These are phyloP conservation scores for Gigaspora rosea DNA, from an alignment of 192 early-diverging fungal genomes.

Conservation along the genomic window DNA sequence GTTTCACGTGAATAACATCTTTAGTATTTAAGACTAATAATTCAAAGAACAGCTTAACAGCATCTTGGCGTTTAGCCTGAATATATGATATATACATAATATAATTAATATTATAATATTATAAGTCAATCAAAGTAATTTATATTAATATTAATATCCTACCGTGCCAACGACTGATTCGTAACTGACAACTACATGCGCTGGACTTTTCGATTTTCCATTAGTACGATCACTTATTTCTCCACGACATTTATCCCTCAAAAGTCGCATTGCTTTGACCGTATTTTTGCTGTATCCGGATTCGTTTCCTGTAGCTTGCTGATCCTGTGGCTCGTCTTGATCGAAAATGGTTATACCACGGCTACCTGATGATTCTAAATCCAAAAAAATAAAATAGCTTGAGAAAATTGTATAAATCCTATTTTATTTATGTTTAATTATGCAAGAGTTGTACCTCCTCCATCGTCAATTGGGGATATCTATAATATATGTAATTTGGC, in stretches of 20 bases:
- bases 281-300: slow-evolving; percentile 59
- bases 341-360: slow-evolving; percentile 23
- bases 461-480: not conserved
- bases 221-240: slow-evolving; percentile 24
- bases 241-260: slow-evolving; percentile 49
- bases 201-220: not conserved
- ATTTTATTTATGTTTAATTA: not conserved
- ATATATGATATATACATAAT: slow-evolving; percentile 28
- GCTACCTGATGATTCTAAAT: not conserved
- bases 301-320: slow-evolving; percentile 7
- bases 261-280: slow-evolving; percentile 62
- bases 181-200: not conserved
- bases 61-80: slow-evolving; percentile 62
- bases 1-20: slow-evolving; percentile 80
- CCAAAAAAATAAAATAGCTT: not conserved
- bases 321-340: slow-evolving; percentile 24
- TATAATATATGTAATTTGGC: not conserved
- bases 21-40: slow-evolving; percentile 86
- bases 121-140: not conserved
- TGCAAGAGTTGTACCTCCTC: not conserved
- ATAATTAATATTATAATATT: slow-evolving; percentile 6
- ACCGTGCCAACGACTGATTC: slow-evolving; percentile 35
- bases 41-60: slow-evolving; percentile 90
- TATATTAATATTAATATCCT: slow-evolving; percentile 36
- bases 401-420: not conserved